Conservation (phyloP, 2,329 filamentous ascomycete species). For the Penicillium sp. region DNA sequence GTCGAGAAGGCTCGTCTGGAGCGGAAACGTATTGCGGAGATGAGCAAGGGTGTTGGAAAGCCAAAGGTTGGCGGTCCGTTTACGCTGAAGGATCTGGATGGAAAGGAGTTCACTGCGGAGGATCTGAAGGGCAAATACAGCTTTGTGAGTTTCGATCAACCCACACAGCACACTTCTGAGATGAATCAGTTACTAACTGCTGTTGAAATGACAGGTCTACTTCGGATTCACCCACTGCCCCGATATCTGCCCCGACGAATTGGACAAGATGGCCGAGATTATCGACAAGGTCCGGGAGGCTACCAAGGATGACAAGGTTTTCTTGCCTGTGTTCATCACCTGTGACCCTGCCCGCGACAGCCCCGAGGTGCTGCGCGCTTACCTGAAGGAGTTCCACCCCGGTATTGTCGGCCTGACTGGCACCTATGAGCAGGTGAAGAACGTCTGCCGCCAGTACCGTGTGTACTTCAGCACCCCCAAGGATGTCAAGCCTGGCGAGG, state of each 20-base stretch:
- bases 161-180: background rate
- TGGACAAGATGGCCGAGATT: constrained; percentile 99
- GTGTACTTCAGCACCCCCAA: constrained; percentile 96
- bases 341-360: constrained; percentile 93
- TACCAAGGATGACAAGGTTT: constrained; percentile 44
- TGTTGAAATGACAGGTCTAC: constrained; percentile 69
- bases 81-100: constrained; percentile 78
- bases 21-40: constrained; percentile 84
- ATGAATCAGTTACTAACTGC: constrained; percentile 6
- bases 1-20: constrained; percentile 91
- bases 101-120: constrained; percentile 74
- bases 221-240: constrained; percentile 99
- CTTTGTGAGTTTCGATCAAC: constrained; percentile 43
- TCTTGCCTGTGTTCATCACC: constrained; percentile 88
- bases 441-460: constrained; percentile 91
- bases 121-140: constrained; percentile 84
- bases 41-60: constrained; percentile 87
- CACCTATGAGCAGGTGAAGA: constrained; percentile 90
- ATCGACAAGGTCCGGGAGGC: constrained; percentile 67
- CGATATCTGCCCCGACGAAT: constrained; percentile 97
- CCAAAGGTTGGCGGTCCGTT: constrained; percentile 94
- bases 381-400: constrained; percentile 88
- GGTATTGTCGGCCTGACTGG: constrained; percentile 87
- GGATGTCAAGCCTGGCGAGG: constrained; percentile 87
- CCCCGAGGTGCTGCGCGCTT: constrained; percentile 79